Base-by-base conservation (phyloP, 2,329 filamentous ascomycete species). In the Bisporella sp. region DNA sequence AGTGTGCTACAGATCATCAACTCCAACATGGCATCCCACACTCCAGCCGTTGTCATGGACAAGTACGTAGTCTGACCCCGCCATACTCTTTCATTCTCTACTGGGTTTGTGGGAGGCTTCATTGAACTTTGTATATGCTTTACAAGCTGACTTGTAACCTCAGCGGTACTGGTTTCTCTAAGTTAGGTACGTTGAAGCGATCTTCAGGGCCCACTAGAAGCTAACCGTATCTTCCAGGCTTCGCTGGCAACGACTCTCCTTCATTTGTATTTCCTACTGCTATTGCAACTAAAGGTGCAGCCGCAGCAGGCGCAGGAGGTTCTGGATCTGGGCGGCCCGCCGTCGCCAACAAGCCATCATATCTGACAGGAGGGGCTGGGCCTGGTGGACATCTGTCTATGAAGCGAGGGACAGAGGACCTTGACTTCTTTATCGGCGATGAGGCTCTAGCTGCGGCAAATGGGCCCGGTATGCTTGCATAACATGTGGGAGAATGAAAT, bases 11-110 rank as follows among this genome's bases (percentile, higher is more conserved):
- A 53, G 55, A 58, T 51, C 45, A 57, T 55, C 56, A 48, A 51
- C 46, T 59, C 64, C 68, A 76, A 68, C 64, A 99, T 99, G 93
- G 92, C 93, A 69, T 87, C 87, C 76, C 92, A 97, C 83, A 97
- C 93, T 69, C 93, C 93, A 66, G 93, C 93, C 88, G 93, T 99
- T 96, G 93, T 99, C 89, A 99, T 99, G 92, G 93, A 99, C 93
- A 99, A 99, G 93, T 96, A 85, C 74, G 89, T 69, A 65, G 21
- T 62, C 65, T 57, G 65, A 63, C 62, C 66, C 52, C 35, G 35
- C 35, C 35, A 37, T 8, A 37, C 8, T 37, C 8, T n/a, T n/a
- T 37, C 35, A 8, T 37, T 9, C 52, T 7, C 30, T 28, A 7
- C 5, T 31, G 13, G 21, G 21, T 21, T 21, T 21, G 21, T 21